Evolutionary conservation across 2,329 filamentous ascomycete genomes (phyloP).

Genomic region (Fusarium sacchari): DNA sequence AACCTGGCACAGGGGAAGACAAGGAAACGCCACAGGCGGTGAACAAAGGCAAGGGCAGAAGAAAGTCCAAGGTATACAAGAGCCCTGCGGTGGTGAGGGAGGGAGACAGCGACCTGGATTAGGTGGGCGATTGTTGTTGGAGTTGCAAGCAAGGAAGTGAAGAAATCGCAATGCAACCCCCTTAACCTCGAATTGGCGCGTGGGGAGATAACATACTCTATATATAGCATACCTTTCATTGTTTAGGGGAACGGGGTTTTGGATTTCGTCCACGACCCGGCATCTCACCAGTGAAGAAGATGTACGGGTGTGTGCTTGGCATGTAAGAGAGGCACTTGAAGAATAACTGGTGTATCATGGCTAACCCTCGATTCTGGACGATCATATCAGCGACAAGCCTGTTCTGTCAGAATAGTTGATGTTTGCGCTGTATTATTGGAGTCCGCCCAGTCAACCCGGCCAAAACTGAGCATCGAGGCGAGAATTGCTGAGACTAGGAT

Average conservation of each 20-base stretch:
- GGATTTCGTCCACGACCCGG: background rate
- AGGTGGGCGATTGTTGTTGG: too few species aligned
- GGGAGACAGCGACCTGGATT: too few species aligned
- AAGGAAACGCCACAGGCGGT: too few species aligned
- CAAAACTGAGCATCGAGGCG: background rate
- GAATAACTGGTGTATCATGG: background rate
- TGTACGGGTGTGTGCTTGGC: background rate
- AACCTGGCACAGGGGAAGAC: too few species aligned
- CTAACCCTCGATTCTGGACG: background rate
- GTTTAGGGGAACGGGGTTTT: background rate
- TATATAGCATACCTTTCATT: background rate
- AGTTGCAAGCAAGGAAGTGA: too few species aligned
- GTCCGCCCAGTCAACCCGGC: background rate
- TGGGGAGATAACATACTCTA: background rate
- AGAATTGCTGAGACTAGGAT: too few species aligned
- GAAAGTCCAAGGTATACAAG: too few species aligned
- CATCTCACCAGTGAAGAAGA: background rate
- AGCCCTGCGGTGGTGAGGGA: too few species aligned
- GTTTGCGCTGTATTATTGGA: background rate
- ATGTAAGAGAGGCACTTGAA: background rate
- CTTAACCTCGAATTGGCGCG: background rate
- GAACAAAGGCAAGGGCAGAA: too few species aligned
- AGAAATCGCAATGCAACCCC: background rate
- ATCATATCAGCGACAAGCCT: background rate
- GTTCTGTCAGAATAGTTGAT: background rate